Evolutionary conservation across 148 eudicot species (phyloP).

Genomic region (Diospyros lotus): DNA sequence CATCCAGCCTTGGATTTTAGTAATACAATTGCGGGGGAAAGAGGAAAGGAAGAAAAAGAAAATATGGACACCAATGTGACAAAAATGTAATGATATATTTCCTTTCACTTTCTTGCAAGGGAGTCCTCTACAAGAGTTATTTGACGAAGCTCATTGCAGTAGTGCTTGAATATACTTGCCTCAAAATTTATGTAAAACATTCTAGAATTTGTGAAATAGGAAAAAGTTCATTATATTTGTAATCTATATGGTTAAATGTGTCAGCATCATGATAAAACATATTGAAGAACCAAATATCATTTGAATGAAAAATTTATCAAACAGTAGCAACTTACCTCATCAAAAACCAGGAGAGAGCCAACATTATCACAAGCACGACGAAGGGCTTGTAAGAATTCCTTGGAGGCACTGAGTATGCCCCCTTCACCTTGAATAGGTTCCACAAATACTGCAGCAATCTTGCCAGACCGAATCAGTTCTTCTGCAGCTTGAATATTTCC

Average conservation of each 20-base stretch:
- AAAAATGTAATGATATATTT: too few relatives aligned
- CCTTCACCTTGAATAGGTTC: slow-evolving; percentile 99
- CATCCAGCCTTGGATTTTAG: too few relatives aligned
- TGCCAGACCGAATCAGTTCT: slow-evolving; percentile 60
- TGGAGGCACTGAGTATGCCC: slow-evolving; percentile 79
- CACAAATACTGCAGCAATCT: slow-evolving; percentile 84
- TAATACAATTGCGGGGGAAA: too few relatives aligned
- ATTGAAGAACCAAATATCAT: background rate
- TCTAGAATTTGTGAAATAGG: background rate
- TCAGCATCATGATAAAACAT: background rate
- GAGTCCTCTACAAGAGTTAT: too few relatives aligned
- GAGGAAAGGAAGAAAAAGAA: too few relatives aligned
- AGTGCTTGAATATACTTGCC: too few relatives aligned
- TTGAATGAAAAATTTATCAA: background rate
- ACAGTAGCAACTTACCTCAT: slow-evolving; percentile 57
- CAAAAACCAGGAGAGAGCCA: slow-evolving; percentile 74
- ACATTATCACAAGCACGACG: slow-evolving; percentile 75
- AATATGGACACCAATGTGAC: too few relatives aligned
- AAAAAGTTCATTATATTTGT: background rate
- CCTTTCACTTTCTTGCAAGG: too few relatives aligned
- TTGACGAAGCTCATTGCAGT: background rate
- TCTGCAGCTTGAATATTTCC: slow-evolving; percentile 64
- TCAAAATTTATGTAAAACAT: background rate
- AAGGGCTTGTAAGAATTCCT: slow-evolving; percentile 69
- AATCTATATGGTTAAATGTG: background rate